phyloP scores from a whole-genome alignment of 2,329 filamentous ascomycete genomes.

The Colletotrichum sp. region DNA sequence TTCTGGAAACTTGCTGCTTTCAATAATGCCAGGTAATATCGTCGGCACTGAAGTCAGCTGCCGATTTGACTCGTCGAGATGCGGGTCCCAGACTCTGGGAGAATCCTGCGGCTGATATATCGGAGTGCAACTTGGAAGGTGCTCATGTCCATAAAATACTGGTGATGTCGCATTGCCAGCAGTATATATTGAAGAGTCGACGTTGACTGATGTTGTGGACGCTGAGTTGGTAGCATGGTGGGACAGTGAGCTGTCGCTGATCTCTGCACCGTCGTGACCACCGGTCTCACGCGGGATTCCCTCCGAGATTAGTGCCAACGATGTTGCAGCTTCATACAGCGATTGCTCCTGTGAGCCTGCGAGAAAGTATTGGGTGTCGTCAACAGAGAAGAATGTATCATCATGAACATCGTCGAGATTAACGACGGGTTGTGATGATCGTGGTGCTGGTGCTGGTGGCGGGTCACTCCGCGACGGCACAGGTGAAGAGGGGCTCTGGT shows the following conservation, averaged over 20 bases:
- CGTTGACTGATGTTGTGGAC: not conserved
- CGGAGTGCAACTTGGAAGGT: not conserved
- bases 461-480: not conserved
- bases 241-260: not conserved
- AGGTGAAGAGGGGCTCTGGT: not conserved
- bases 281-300: not conserved
- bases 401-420: not conserved
- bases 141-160: not conserved
- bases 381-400: not conserved
- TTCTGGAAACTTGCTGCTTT: conserved; percentile 4
- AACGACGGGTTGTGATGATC: not conserved
- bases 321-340: not conserved
- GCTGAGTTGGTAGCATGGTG: not conserved
- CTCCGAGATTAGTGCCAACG: not conserved
- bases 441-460: not conserved
- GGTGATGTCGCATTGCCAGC: not conserved
- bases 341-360: not conserved
- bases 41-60: not conserved
- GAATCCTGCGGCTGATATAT: not conserved
- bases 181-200: not conserved
- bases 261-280: fast-evolving
- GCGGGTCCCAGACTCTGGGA: not conserved
- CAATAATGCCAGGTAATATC: not conserved
- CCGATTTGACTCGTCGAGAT: not conserved
- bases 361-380: not conserved